Base-by-base conservation (phyloP, 768 basidiomycete genomes). In the Megacollybia marginata region DNA sequence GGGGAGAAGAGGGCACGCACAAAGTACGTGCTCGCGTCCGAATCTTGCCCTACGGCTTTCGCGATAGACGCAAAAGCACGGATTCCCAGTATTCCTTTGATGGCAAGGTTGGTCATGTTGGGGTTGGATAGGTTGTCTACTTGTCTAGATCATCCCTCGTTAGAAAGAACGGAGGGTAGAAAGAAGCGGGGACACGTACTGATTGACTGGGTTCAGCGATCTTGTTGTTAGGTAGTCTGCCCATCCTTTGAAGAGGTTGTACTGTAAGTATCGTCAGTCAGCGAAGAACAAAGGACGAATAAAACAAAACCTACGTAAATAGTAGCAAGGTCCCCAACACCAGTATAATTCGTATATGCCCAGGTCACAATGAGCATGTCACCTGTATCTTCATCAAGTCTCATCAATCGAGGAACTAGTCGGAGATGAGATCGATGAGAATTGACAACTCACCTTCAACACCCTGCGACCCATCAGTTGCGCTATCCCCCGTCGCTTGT, bases 51-150 rank as follows among this genome's bases (percentile, higher is more conserved):
- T n/a, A n/a, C n/a, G n/a, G n/a, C n/a, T n/a, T n/a, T n/a, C n/a
- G n/a, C n/a, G n/a, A 55, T 55, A 35, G 52, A 34, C 6, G 54
- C 52, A 51, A 55, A 52, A n/a, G 54, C 51, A 23, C 52, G 44
- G 4, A 55, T 43, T 9, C 40, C 54, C 33, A 55, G 18, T 23
- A 53, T 53, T 12, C 46, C 48, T 36, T 55, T 55, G 32, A 56
- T 44, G 4, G 52, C 52, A 23, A 56, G 43, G 34, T 56, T 56
- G 11, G 55, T 53, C 49, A 51, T 48, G 23, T 51, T 49, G 16
- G 48, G 31, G 40, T 18, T 43, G 23, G 13, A 10, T 1, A 51
- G 19, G n/a, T 42, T 48, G 16, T 55, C 52, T 11, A 44, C 49
- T 8, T 45, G 15, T 15, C 46, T 42, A 34, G n/a, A n/a, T n/a